Conservation (phyloP, 495 filamentous ascomycete species). For the Aspergillus sparsus region DNA sequence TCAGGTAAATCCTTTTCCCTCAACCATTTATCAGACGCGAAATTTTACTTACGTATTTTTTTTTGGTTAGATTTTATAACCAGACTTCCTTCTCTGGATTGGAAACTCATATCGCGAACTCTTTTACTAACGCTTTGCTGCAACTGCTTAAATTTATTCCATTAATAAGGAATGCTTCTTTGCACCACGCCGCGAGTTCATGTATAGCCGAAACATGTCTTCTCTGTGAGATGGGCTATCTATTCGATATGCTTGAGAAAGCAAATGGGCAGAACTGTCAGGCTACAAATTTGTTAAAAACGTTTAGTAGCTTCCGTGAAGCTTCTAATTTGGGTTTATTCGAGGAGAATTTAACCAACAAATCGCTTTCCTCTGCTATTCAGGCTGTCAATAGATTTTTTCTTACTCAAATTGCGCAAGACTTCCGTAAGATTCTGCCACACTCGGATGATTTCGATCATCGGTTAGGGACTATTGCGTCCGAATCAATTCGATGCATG, state of each 20-base stretch:
- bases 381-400: constrained; percentile 78
- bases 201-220: constrained; percentile 83
- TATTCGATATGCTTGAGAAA: constrained; percentile 98
- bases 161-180: constrained; percentile 79
- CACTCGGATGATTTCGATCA: constrained; percentile 60
- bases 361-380: constrained; percentile 69
- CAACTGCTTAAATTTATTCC: constrained; percentile 92
- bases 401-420: constrained; percentile 67
- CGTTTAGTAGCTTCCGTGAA: constrained; percentile 75
- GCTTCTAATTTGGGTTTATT: constrained; percentile 71
- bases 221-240: constrained; percentile 89
- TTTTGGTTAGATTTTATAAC: constrained; percentile 74
- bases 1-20: constrained; percentile 59
- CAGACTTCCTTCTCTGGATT: constrained; percentile 85
- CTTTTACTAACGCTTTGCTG: constrained; percentile 89
- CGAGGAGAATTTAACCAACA: constrained; percentile 75
- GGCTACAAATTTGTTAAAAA: constrained; percentile 93
- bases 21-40: not conserved
- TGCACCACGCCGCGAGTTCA: constrained; percentile 83
- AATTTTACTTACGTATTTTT: not conserved
- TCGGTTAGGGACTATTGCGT: constrained; percentile 55
- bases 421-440: constrained; percentile 65
- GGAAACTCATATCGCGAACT: constrained; percentile 95
- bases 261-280: constrained; percentile 91
- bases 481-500: constrained; percentile 70